phyloP scores from a whole-genome alignment of 768 basidiomycete genomes.

The Suillus occidentalis region DNA sequence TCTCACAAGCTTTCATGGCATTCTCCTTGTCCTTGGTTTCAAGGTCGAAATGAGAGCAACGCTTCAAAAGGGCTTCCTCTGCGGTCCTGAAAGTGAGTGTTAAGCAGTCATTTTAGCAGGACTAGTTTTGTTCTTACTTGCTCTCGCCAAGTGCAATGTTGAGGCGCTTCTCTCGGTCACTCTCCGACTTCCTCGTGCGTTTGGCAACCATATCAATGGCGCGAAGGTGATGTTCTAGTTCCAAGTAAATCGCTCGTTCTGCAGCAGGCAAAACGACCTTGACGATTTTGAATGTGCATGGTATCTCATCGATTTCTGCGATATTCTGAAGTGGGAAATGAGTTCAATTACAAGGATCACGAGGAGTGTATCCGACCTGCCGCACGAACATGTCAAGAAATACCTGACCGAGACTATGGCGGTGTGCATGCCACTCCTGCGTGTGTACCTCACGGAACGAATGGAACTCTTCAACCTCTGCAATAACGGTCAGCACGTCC shows the following conservation, averaged over 20 bases:
- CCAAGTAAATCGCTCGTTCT: constrained; percentile 91
- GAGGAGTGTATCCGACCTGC: constrained; percentile 53
- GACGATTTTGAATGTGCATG: constrained; percentile 63
- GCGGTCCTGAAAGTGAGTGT: constrained; percentile 56
- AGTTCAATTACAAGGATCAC: constrained; percentile 5
- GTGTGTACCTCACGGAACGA: constrained; percentile 95
- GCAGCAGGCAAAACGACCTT: constrained; percentile 82
- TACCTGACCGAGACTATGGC: constrained; percentile 76
- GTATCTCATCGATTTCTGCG: constrained; percentile 96
- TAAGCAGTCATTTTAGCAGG: not conserved
- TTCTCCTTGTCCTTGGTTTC: constrained; percentile 68
- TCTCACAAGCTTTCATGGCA: constrained; percentile 90
- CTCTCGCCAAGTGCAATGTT: constrained; percentile 86
- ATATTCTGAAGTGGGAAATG: constrained; percentile 60
- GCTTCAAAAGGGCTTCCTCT: constrained; percentile 90
- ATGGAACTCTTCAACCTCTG: constrained; percentile 91
- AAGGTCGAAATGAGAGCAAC: constrained; percentile 93
- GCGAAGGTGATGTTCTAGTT: constrained; percentile 89
- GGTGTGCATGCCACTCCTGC: constrained; percentile 88
- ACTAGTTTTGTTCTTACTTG: constrained; percentile 46
- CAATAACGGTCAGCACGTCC: constrained; percentile 19
- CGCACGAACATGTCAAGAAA: constrained; percentile 84
- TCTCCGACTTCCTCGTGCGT: constrained; percentile 63
- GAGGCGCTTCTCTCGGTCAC: constrained; percentile 87
- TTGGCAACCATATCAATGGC: constrained; percentile 84